Evolutionary conservation across 2,329 filamentous ascomycete genomes (phyloP), one percentile per base, ranked within the genome.

Genomic region (Fusarium concolor): DNA sequence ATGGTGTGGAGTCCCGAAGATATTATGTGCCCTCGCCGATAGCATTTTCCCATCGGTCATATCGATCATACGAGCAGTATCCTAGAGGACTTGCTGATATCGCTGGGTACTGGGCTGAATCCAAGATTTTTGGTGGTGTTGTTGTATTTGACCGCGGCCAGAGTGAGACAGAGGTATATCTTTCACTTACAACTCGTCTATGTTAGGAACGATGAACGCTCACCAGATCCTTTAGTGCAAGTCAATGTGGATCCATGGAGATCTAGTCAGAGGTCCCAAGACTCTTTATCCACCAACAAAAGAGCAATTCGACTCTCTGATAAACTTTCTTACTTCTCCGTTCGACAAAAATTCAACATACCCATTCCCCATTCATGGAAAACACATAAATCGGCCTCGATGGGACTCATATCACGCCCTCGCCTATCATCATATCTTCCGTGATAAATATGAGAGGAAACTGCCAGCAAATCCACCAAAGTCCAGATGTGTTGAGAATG

Each of bases 361-460:
- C 5, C 67, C 65, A 9, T 45, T 69, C 8, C 62, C 65, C 0
- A 68, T 68, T 1, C 43, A 61, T 2, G 67, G 33, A 18, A 24
- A 51, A 18, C n/a, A 10, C 1, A 9, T 24, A 1, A 69, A 70
- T 7, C 44, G 67, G 6, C 62, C 62, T 12, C 47, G 67, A 10
- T 70, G 65, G 67, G 33, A 59, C 29, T 28, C 57, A 8, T 69
- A 46, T 8, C 10, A 70, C 11, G 65, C 62, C 4, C 31, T 50
- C n/a, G 52, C 41, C 4, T 37, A 35, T 50, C 37, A 61, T 6
- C 61, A 70, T 39, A 69, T 70, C 24, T 70, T 70, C 12, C 62
- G 67, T 2, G 65, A 69, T 17, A 59, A 49, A 1, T 59, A 55
- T 24, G 56, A 63, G 18, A 46, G 56, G 2, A 44, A 15, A 0